These are phyloP conservation scores for Penicillium sumatraense DNA, from an alignment of 2,329 filamentous ascomycete genomes.

Conservation along the genomic window DNA sequence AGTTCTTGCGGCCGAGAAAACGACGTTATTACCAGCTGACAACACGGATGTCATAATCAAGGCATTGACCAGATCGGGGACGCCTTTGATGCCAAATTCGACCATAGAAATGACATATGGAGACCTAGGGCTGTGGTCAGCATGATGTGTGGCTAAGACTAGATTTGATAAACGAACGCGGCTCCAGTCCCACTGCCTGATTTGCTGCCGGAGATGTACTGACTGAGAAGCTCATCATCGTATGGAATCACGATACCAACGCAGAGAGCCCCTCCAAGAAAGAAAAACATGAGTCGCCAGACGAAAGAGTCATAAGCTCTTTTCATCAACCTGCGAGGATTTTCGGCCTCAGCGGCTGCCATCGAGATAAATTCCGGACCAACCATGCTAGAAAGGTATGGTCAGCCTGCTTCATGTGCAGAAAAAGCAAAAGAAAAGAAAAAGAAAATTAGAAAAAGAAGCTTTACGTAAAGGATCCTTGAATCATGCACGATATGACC, in stretches of 20 bases:
- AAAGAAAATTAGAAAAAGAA: neutral
- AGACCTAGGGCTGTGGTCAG: neutral
- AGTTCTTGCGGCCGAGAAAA: slow-evolving; percentile 60
- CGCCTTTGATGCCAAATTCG: slow-evolving; percentile 60
- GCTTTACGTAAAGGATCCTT: slow-evolving; percentile 62
- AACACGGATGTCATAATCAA: slow-evolving; percentile 68
- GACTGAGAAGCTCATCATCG: slow-evolving; percentile 61
- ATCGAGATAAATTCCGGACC: slow-evolving; percentile 55
- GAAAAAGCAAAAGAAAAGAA: neutral
- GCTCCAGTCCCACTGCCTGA: slow-evolving; percentile 62
- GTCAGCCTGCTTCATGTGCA: neutral
- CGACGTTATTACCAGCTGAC: slow-evolving; percentile 62
- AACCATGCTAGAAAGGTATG: slow-evolving; percentile 48
- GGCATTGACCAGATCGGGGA: slow-evolving; percentile 71
- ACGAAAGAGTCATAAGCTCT: slow-evolving; percentile 75
- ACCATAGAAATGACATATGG: slow-evolving; percentile 70
- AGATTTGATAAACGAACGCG: slow-evolving; percentile 39
- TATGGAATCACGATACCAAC: slow-evolving; percentile 73
- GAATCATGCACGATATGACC: slow-evolving; percentile 71
- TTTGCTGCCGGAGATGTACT: neutral
- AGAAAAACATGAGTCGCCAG: slow-evolving; percentile 75
- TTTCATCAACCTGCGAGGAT: slow-evolving; percentile 70
- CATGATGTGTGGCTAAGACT: slow-evolving; percentile 2
- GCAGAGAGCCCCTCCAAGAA: slow-evolving; percentile 70
- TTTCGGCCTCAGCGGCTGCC: slow-evolving; percentile 42